These are phyloP conservation scores for Backusella mclennaniae DNA, from an alignment of 192 early-diverging fungal genomes.

Conservation along the genomic window DNA sequence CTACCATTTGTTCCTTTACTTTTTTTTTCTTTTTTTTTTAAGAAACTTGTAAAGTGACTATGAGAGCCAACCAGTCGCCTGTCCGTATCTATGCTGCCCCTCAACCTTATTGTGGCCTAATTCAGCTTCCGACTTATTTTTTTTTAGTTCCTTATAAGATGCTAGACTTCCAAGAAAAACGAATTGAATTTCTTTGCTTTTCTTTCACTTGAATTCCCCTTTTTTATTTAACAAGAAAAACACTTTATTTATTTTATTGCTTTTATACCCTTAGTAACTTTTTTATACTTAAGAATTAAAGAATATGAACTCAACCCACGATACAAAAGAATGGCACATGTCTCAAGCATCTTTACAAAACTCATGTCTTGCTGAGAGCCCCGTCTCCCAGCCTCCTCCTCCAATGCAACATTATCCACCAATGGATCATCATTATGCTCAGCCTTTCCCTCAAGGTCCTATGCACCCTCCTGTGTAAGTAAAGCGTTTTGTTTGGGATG, in stretches of 20 bases:
- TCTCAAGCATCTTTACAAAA: slow-evolving; percentile 10
- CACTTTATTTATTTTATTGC: slow-evolving; percentile 1
- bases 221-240: background rate
- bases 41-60: background rate
- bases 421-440: slow-evolving; percentile 24
- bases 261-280: background rate
- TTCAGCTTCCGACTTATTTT: slow-evolving; percentile 13
- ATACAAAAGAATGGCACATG: slow-evolving; percentile 20
- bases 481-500: background rate
- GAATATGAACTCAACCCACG: slow-evolving; percentile 26
- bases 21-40: background rate
- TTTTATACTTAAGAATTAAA: background rate
- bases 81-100: slow-evolving; percentile 12
- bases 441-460: slow-evolving; percentile 12
- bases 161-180: slow-evolving; percentile 12
- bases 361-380: slow-evolving; percentile 12
- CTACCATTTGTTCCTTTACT: background rate
- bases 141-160: slow-evolving; percentile 12
- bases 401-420: slow-evolving; percentile 23
- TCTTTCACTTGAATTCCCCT: slow-evolving; percentile 4
- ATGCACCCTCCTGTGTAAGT: slow-evolving; percentile 29
- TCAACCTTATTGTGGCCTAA: slow-evolving; percentile 18
- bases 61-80: background rate
- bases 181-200: slow-evolving; percentile 14
- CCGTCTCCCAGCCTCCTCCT: slow-evolving; percentile 10